Evolutionary conservation across 2,329 filamentous ascomycete genomes (phyloP).

Genomic region (Colletotrichum gloeosporioides): DNA sequence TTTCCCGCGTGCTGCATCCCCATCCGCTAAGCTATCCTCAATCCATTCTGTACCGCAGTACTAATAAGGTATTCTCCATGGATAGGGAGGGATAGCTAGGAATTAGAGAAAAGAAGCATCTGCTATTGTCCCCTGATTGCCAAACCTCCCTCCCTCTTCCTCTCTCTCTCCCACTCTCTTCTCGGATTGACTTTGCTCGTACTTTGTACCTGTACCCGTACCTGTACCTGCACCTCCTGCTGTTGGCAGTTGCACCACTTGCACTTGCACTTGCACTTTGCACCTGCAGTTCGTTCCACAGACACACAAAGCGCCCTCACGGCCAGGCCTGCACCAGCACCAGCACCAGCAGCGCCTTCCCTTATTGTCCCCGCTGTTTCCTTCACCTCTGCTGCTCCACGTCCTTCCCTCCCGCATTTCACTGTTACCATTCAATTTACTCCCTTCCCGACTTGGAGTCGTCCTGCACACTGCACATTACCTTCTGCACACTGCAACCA

Average conservation of each 20-base stretch:
- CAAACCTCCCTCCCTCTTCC: background rate
- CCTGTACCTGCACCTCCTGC: background rate
- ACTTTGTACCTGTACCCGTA: background rate
- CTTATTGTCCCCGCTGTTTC: background rate
- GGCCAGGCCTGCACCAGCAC: background rate
- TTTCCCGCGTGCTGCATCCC: conserved; percentile 11
- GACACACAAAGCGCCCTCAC: background rate
- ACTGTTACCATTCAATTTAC: background rate
- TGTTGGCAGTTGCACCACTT: background rate
- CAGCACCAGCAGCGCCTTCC: background rate
- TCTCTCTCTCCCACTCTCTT: background rate
- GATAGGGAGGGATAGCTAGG: background rate
- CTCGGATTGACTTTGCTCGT: background rate
- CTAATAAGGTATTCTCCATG: background rate
- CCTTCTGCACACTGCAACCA: background rate
- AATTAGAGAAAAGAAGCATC: background rate
- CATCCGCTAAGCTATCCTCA: background rate
- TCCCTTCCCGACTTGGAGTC: background rate
- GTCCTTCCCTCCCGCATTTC: background rate
- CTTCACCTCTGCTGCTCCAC: background rate
- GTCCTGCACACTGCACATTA: background rate
- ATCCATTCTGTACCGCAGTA: background rate
- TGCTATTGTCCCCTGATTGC: background rate
- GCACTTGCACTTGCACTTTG: background rate
- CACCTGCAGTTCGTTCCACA: background rate